phyloP scores from a whole-genome alignment of 768 basidiomycete genomes.

The Cystobasidium ongulense region DNA sequence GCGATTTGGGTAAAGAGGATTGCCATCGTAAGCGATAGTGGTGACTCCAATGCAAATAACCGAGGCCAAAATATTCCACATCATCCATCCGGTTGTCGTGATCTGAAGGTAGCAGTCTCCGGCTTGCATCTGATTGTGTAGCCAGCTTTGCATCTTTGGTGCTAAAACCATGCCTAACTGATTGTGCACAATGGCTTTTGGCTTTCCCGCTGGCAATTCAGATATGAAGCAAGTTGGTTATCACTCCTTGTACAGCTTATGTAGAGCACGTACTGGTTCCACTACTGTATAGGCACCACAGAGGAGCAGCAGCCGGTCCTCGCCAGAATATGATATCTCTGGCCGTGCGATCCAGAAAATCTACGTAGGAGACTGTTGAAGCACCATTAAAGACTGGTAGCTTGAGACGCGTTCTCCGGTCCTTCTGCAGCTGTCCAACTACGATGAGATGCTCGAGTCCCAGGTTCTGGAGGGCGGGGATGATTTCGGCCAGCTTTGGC shows the following conservation, averaged over 20 bases:
- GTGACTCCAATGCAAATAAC: conserved; percentile 11
- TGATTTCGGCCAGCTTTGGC: conserved; percentile 29
- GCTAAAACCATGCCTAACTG: conserved; percentile 30
- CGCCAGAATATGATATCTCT: conserved; percentile 31
- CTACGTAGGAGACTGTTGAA: not conserved
- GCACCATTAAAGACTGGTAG: not conserved
- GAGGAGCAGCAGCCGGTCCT: conserved; percentile 24
- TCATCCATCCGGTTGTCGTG: conserved; percentile 32
- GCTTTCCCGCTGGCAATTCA: conserved; percentile 1
- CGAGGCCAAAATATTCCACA: conserved; percentile 22
- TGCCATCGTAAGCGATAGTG: conserved; percentile 33
- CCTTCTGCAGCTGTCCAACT: conserved; percentile 29
- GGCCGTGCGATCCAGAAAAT: conserved; percentile 8
- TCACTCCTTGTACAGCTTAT: too few relatives aligned
- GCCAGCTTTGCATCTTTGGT: not conserved
- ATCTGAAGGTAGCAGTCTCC: conserved; percentile 23
- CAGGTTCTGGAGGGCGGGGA: not conserved
- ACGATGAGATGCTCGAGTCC: conserved; percentile 32
- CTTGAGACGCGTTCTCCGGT: not conserved
- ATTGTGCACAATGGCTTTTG: conserved; percentile 33
- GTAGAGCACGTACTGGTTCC: conserved; percentile 28
- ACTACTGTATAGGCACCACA: conserved; percentile 29
- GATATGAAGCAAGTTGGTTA: too few relatives aligned
- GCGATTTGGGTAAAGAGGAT: conserved; percentile 19
- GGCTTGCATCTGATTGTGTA: conserved; percentile 5